Percentiles rank a stretch among this genome's conserved stretches.
Conservation (phyloP, 2,329 filamentous ascomycete species). For the Emydomyces testavorans region DNA sequence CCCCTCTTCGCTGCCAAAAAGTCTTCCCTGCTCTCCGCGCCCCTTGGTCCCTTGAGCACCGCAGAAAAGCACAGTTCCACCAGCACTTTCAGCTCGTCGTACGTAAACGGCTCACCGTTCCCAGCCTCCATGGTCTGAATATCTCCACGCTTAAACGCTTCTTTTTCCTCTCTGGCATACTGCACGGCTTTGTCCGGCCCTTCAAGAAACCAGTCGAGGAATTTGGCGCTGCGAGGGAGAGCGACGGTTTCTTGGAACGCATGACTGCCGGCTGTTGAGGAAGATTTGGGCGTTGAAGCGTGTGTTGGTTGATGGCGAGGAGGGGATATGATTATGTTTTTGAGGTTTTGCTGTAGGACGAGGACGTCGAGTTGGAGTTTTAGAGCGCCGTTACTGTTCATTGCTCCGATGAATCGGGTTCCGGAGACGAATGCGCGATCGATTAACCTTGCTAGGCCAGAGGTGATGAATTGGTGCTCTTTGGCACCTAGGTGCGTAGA, state of each 20-base stretch:
- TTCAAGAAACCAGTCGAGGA: conserved; percentile 39
- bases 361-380: conserved; percentile 88
- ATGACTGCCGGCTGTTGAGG: too few species aligned
- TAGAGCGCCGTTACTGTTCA: conserved; percentile 75
- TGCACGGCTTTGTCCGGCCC: conserved; percentile 36
- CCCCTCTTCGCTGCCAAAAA: conserved; percentile 37
- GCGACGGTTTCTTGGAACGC: conserved; percentile 30
- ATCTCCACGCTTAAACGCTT: conserved; percentile 26
- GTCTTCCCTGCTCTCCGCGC: conserved; percentile 35
- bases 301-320: conserved; percentile 15
- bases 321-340: conserved; percentile 57
- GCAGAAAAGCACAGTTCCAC: conserved; percentile 39
- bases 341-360: conserved; percentile 90
- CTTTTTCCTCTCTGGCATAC: conserved; percentile 36
- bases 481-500: conserved; percentile 57
- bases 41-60: conserved; percentile 30
- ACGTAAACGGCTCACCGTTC: conserved; percentile 35
- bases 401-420: conserved; percentile 58
- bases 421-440: conserved; percentile 68
- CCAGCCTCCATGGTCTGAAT: conserved; percentile 27
- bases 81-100: conserved; percentile 37
- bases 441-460: conserved; percentile 64
- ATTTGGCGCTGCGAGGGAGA: conserved; percentile 35
- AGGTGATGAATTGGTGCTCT: conserved; percentile 65
- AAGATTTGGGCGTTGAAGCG: conserved; percentile 1